Evolutionary conservation across 495 filamentous ascomycete genomes (phyloP), one percentile per base, ranked within the genome.

Genomic region (Halenospora varia): DNA sequence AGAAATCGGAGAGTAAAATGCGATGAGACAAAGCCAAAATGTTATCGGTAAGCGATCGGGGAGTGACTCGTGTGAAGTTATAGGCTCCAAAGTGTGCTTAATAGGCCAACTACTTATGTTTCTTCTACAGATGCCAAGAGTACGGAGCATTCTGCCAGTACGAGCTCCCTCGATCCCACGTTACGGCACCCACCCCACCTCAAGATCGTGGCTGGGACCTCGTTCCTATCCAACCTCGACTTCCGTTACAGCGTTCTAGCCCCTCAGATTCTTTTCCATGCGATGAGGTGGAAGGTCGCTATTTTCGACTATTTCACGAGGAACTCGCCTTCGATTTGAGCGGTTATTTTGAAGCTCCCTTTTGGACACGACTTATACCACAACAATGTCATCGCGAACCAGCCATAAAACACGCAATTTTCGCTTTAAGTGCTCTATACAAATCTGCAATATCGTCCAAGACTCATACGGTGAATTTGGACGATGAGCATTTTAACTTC

Each of bases 331-430:
- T 67, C 51, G 80, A 83, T 57, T 71, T 87, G 35, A 76, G 80
- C 1, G 83, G 84, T 9, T 81, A 81, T 60, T 86, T 84, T 53
- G 71, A 77, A 51, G 81, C 78, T 10, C 77, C 75, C 9, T 83
- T 87, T 57, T 88, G 83, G 84, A 77, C 72, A 19, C 72, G 64
- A 48, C 70, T 69, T 13, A 72, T 88, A 22, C 68, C 84, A 49
- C 79, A 83, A 65, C 79, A 82, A 61, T 82, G 80, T 45, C 76
- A 81, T 51, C 75, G 76, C 23, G 81, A 86, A 65, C 73, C 84
- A 3, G 73, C 79, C 13, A 81, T 88, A 50, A 76, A 78, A 20
- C 82, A 88, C 63, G 82, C 83, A 19, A 75, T 86, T 2, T 73
- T 86, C 13, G 84, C 85, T 44, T 69, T 88, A 18, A 79, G 81